Evolutionary conservation across 2,329 filamentous ascomycete species (phyloP).

Genomic region (Aspergillus neoniger): DNA sequence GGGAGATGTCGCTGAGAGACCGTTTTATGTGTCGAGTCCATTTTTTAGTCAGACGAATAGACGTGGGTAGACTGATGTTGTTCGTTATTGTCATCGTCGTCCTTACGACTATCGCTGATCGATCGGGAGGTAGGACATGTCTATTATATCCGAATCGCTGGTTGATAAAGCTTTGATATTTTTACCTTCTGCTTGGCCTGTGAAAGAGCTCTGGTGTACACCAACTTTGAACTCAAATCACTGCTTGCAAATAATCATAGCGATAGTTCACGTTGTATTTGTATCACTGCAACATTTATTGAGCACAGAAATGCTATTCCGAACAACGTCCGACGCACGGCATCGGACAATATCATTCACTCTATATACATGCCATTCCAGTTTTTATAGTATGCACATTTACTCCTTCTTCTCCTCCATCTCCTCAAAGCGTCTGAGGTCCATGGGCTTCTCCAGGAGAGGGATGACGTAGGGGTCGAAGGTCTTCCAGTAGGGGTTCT

Average conservation of each 20-base stretch:
- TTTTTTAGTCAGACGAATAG: conserved; percentile 16
- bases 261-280: no score
- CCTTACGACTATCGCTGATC: no score
- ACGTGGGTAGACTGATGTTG: background rate
- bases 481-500: conserved; percentile 74
- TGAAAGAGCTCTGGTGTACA: no score
- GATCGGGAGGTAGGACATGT: no score
- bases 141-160: no score
- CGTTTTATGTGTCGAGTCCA: conserved; percentile 23
- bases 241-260: no score
- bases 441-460: conserved; percentile 68
- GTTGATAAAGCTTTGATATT: no score
- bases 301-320: no score
- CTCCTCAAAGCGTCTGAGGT: conserved; percentile 68
- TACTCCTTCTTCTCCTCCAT: conserved; percentile 62
- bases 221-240: no score
- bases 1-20: conserved; percentile 2
- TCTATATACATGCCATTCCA: background rate
- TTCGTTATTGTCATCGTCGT: background rate
- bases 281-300: background rate
- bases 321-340: background rate
- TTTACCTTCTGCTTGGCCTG: fast-evolving
- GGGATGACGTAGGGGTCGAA: conserved; percentile 74
- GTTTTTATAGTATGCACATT: background rate
- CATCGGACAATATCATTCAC: background rate